phyloP scores from a whole-genome alignment of 1,284 basidiomycete species.

The Trametes versicolor region DNA sequence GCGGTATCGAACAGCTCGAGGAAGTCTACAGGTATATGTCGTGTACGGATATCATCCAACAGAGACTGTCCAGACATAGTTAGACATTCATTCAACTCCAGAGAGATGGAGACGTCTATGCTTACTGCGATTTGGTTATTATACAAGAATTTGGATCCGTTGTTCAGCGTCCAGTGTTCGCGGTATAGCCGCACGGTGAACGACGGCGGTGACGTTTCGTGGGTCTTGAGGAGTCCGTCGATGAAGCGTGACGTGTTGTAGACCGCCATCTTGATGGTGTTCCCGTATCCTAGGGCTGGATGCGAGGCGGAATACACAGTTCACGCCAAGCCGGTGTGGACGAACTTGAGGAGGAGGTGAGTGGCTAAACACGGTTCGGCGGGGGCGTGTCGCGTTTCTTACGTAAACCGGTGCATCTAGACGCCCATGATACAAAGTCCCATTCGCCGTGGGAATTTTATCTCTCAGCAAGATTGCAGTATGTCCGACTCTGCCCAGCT shows the following conservation, averaged over 20 bases:
- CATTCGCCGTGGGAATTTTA: constrained; percentile 40
- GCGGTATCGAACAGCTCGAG: constrained; percentile 78
- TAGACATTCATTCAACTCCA: constrained; percentile 22
- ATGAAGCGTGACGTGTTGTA: constrained; percentile 77
- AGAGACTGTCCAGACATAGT: constrained; percentile 59
- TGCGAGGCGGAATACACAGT: not conserved
- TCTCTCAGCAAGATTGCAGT: constrained; percentile 16
- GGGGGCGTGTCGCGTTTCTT: constrained; percentile 26
- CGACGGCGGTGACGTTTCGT: constrained; percentile 67
- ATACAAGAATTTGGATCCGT: constrained; percentile 80
- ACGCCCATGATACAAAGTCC: constrained; percentile 24
- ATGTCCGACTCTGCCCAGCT: constrained; percentile 58
- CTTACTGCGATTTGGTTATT: constrained; percentile 78
- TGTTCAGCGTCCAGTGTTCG: constrained; percentile 83
- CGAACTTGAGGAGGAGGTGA: constrained; percentile 18
- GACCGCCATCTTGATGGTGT: constrained; percentile 56
- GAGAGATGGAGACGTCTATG: not conserved
- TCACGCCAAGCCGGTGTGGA: constrained; percentile 3
- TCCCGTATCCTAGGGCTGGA: too few species aligned
- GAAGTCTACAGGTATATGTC: constrained; percentile 84
- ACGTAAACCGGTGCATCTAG: constrained; percentile 36
- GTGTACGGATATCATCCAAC: constrained; percentile 80
- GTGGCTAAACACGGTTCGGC: constrained; percentile 25
- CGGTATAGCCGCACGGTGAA: constrained; percentile 79
- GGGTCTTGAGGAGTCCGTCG: constrained; percentile 64